Evolutionary conservation across 176 grass and related monocot species (phyloP).

Genomic region (Juncus inflexus): DNA sequence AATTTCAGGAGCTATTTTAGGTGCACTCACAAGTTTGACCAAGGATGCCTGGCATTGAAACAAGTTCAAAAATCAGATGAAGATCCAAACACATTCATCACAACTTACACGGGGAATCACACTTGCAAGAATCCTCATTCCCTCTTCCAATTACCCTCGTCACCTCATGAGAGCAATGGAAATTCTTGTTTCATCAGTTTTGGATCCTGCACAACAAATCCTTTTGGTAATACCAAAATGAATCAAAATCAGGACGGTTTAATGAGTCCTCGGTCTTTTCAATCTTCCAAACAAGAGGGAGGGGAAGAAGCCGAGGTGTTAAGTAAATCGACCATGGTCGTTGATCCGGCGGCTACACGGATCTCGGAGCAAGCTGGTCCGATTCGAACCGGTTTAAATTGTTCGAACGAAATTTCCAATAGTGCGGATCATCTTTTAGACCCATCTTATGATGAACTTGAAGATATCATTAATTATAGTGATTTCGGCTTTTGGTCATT

Average conservation of each 20-base stretch:
- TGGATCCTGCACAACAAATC: constrained; percentile 4
- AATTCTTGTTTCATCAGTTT: constrained; percentile 48
- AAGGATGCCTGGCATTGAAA: constrained; percentile 52
- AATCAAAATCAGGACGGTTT: constrained; percentile 2
- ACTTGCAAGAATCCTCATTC: constrained; percentile 50
- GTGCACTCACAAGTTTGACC: constrained; percentile 84
- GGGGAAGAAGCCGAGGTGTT: constrained; percentile 54
- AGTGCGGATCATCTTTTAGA: no score
- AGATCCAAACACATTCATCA: constrained; percentile 22
- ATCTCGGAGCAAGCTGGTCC: constrained; percentile 32
- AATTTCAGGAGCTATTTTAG: constrained; percentile 71
- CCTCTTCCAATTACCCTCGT: constrained; percentile 11
- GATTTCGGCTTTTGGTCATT: no score
- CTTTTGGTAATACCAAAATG: constrained; percentile 8
- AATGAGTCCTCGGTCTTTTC: constrained; percentile 2
- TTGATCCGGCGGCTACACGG: neutral
- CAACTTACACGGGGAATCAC: constrained; percentile 73
- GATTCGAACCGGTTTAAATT: constrained; percentile 47
- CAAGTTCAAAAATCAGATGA: constrained; percentile 61
- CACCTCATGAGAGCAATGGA: neutral
- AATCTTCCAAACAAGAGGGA: constrained; percentile 27
- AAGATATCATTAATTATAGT: no score
- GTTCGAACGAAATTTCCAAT: neutral
- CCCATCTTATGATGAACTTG: no score
- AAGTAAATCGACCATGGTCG: constrained; percentile 53